These are phyloP conservation scores for Phytophthora pisi DNA, from an alignment of 352 stramenopile species.

Conservation along the genomic window DNA sequence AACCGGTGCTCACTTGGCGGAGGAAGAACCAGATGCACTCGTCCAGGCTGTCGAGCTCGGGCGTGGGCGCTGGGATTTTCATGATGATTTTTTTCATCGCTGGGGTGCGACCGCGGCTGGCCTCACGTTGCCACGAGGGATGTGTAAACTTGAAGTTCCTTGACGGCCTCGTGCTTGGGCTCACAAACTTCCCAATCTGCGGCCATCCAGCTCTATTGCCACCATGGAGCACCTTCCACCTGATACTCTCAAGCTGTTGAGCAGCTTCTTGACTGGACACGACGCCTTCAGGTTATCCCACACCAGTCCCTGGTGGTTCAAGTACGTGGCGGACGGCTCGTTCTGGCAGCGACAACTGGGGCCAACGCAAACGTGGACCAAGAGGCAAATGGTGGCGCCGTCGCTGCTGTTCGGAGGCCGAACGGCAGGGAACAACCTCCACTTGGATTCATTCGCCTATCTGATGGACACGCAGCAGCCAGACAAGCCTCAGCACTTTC, in stretches of 20 bases:
- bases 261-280: conserved; percentile 8
- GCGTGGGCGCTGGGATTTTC: too few relatives aligned
- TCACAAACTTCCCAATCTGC: background rate
- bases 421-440: conserved; percentile 4
- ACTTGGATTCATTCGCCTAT: conserved; percentile 13
- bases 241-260: conserved; percentile 9
- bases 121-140: background rate
- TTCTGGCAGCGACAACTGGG: conserved; percentile 11
- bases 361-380: conserved; percentile 2
- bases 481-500: background rate
- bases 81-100: background rate
- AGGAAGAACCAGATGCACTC: too few relatives aligned
- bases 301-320: conserved; percentile 6
- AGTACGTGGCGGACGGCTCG: background rate
- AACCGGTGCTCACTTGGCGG: too few relatives aligned
- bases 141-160: conserved; percentile 6
- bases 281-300: conserved; percentile 24
- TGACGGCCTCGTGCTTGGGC: background rate
- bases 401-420: conserved; percentile 21
- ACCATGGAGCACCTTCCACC: conserved; percentile 16
- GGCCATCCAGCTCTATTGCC: background rate
- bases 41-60: too few relatives aligned
- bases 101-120: background rate
- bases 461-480: background rate
- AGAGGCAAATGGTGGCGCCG: conserved; percentile 10